A percentile compares a stretch with the other conserved stretches of the same genome.
Evolutionary conservation across 2,329 filamentous ascomycete genomes (phyloP).

Genomic region (Aureobasidium sp.): DNA sequence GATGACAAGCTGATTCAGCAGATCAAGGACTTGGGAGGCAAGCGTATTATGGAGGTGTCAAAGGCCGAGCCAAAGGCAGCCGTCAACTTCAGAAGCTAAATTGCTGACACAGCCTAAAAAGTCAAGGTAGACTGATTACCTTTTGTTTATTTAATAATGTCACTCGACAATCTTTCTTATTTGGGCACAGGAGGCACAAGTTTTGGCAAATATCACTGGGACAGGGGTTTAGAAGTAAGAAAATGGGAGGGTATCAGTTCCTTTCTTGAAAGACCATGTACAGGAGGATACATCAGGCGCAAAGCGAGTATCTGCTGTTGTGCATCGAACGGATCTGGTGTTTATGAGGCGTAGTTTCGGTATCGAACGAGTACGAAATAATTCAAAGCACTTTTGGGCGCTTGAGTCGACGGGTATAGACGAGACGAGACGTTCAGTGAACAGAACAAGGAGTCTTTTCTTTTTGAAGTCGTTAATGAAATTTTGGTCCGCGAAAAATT

Average conservation of each 20-base stretch:
- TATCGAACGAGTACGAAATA: constrained; percentile 6
- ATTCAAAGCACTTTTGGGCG: constrained; percentile 9
- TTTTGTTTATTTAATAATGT: constrained; percentile 1
- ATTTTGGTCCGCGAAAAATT: constrained; percentile 15
- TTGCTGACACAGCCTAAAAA: not conserved
- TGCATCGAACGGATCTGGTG: not conserved
- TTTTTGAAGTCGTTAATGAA: constrained; percentile 16
- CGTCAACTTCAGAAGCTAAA: constrained; percentile 7
- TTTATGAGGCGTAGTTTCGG: constrained; percentile 11
- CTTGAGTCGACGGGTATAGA: constrained; percentile 1
- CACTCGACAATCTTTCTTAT: not conserved
- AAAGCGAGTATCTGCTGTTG: constrained; percentile 1
- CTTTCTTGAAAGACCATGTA: constrained; percentile 3
- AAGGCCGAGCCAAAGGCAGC: constrained; percentile 28
- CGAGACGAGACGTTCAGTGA: constrained; percentile 3
- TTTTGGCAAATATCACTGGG: not conserved
- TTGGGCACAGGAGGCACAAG: not conserved
- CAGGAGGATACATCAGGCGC: constrained; percentile 4
- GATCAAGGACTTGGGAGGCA: constrained; percentile 66
- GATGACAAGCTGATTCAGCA: constrained; percentile 61
- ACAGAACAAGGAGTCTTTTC: constrained; percentile 6
- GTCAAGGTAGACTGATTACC: not conserved
- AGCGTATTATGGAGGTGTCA: constrained; percentile 44
- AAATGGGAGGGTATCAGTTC: not conserved
- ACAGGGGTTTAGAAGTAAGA: not conserved